Evolutionary conservation across 2,329 filamentous ascomycete genomes (phyloP).

Genomic region (Phialemoniopsis sp.): DNA sequence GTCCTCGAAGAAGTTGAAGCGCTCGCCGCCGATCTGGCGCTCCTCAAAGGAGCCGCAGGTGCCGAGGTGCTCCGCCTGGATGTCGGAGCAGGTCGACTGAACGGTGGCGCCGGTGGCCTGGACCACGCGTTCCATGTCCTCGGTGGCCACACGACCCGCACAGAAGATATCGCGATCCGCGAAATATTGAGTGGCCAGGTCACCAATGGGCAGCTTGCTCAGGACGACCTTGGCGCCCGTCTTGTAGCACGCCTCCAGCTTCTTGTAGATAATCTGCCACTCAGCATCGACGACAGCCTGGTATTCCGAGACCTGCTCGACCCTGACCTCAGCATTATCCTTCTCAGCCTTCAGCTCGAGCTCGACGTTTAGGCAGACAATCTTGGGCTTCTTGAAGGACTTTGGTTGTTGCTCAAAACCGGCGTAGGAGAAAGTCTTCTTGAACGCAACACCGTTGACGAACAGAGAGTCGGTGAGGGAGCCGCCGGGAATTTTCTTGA

Average conservation of each 20-base stretch:
- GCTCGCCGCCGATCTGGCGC: constrained; percentile 93
- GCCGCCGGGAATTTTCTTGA: constrained; percentile 97
- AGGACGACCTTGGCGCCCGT: constrained; percentile 97
- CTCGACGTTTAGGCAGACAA: constrained; percentile 96
- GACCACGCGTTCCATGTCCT: constrained; percentile 94
- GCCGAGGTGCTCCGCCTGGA: constrained; percentile 82
- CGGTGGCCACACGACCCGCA: constrained; percentile 83
- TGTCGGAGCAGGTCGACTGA: constrained; percentile 96
- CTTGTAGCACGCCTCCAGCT: constrained; percentile 90
- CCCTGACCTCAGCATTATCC: constrained; percentile 96
- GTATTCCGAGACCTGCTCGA: constrained; percentile 98
- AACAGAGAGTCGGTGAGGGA: constrained; percentile 95
- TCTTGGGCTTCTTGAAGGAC: constrained; percentile 88
- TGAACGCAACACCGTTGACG: constrained; percentile 97
- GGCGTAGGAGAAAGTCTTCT: constrained; percentile 99
- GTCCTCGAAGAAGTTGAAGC: constrained; percentile 97
- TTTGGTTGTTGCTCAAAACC: constrained; percentile 99
- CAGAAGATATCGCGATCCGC: constrained; percentile 98
- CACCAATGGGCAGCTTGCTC: constrained; percentile 94
- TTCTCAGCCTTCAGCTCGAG: constrained; percentile 98
- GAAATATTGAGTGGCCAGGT: constrained; percentile 96
- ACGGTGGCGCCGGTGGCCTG: constrained; percentile 89
- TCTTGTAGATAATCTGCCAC: constrained; percentile 99
- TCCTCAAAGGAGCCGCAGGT: constrained; percentile 90
- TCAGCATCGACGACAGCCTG: constrained; percentile 98